Base-by-base conservation (phyloP, 305 asterid species). In the Fraxinus velutina region DNA sequence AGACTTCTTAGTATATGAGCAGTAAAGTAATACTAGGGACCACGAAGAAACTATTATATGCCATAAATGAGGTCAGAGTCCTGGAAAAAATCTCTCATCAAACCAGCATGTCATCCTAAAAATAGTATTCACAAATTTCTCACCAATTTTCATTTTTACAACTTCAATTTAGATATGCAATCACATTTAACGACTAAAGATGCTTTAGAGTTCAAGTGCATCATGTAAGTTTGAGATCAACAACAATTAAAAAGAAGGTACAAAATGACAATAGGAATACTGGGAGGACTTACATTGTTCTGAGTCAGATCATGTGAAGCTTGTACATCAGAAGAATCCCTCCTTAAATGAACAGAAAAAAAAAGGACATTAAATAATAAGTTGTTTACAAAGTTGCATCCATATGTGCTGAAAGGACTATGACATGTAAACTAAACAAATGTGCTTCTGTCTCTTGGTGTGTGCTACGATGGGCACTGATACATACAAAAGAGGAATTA, bases 271-370 rank as follows among this genome's bases (percentile, higher is more conserved):
- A 77, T 24, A 32, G 64, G 27, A 78, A 81, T 77, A 47, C 78
- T 55, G 37, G 55, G 74, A 76, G 29, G 78, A 79, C 89, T 88
- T 83, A 90, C 92, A 1, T 66, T 79, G 75, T 84, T 85, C 62
- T 81, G 85, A 81, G 85, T 86, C 80, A 87, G 37, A 77, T 64
- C 80, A 12, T 42, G 80, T 57, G 74, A 44, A 82, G 84, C 81
- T 81, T 47, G 85, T 71, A 42, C 60, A 66, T 66, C 64, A 70
- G 70, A 57, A 70, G 81, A 82, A 55, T 19, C 66, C 76, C 66
- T 82, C 87, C 92, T 90, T 27, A 12, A 68, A 29, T 68, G 74
- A 12, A 24, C 3, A 6, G 9, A 44, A 47, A 47, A 47, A 15
- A 80, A 79, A 57, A 79, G 27, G 30, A 83, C 47, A 33, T 73